Base-by-base conservation (phyloP, 352 stramenopile species). In the Sclerospora graminicola region DNA sequence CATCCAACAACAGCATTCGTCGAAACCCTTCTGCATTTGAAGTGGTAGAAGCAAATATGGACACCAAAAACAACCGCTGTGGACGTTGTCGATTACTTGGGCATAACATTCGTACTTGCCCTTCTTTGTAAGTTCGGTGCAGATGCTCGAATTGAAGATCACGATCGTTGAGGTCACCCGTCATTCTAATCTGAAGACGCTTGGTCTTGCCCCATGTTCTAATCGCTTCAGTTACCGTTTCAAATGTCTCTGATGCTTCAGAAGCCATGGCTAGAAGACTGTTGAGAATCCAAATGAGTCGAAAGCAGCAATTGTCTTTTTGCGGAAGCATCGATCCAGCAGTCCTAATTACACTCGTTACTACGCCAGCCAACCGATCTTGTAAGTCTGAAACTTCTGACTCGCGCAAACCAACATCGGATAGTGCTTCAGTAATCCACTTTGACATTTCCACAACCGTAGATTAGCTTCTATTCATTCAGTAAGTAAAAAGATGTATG, bases 211-310 rank as follows among this genome's bases (percentile, higher is more conserved):
- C n/a, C n/a, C n/a, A n/a, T n/a, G n/a, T n/a, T n/a, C n/a, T n/a
- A n/a, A n/a, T n/a, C n/a, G n/a, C n/a, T n/a, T n/a, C n/a, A n/a
- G 34, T 32, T 46, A 85, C 79, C 55, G 60, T 75, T 51, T 85
- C 63, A 27, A 63, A 59, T 0, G 79, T 71, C 39, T 69, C 29
- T 1, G 74, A 84, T 0, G 48, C 43, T 19, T 85, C 67, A 0
- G 60, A 41, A 7, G 79, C 63, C 6, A 67, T 65, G 2, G 80
- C 77, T 4, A 92, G 47, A 7, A 92, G 44, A 43, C 89, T 72
- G 27, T 61, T 89, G 27, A 92, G 52, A 9, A 92, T 63, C 80
- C 80, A 89, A 31, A 92, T 89, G 6, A 92, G 57, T 6, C 73
- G 68, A 31, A 92, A 89, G 3, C 51, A 59, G 30, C 76, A 56